phyloP scores from a whole-genome alignment of 305 asterid genomes.

The Solanum aculeatissimum region DNA sequence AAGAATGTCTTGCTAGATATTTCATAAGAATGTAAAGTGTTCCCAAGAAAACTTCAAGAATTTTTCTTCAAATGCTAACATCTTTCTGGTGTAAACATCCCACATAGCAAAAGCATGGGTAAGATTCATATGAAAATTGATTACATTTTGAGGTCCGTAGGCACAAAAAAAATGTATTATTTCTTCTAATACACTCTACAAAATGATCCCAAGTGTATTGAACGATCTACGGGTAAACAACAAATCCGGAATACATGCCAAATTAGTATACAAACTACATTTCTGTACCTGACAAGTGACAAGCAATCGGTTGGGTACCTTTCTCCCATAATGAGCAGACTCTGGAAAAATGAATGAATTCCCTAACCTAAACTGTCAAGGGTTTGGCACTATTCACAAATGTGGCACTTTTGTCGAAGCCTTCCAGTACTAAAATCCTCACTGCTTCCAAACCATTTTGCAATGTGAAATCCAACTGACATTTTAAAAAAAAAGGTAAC shows the following conservation, averaged over 20 bases:
- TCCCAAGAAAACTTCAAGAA: neutral
- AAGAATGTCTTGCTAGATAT: neutral
- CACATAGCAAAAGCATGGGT: too few species aligned
- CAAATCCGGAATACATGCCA: too few species aligned
- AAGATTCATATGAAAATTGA: too few species aligned
- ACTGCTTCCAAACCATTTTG: constrained; percentile 75
- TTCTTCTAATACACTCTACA: too few species aligned
- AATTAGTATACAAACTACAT: neutral
- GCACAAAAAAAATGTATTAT: too few species aligned
- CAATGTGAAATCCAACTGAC: constrained; percentile 71
- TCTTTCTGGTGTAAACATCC: too few species aligned
- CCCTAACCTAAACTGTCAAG: constrained; percentile 13
- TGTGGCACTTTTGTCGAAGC: constrained; percentile 69
- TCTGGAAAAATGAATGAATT: neutral
- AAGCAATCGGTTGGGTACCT: neutral
- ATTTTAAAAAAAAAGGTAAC: neutral
- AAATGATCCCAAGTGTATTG: too few species aligned
- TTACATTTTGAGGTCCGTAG: too few species aligned
- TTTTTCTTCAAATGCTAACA: too few species aligned
- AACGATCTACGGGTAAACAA: too few species aligned
- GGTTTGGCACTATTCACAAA: constrained; percentile 63
- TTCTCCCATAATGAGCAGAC: neutral
- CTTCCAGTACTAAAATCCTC: constrained; percentile 58
- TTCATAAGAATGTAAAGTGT: neutral
- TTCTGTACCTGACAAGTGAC: neutral